These are phyloP conservation scores for Quercus mongolica DNA, from an alignment of 306 rosid genomes.

Conservation along the genomic window DNA sequence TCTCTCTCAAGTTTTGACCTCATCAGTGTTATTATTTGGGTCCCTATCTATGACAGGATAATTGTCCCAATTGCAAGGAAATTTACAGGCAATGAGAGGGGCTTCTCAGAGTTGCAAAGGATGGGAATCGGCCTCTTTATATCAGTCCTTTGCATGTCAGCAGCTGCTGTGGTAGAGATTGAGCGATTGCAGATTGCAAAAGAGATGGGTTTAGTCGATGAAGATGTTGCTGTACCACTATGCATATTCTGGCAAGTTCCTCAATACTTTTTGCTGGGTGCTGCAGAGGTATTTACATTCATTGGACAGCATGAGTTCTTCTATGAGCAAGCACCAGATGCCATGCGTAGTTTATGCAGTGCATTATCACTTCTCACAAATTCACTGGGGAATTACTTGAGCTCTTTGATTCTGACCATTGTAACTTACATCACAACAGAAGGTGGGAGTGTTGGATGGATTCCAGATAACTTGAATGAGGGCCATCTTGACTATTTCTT, in stretches of 20 bases:
- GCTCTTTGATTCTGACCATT: slow-evolving; percentile 70
- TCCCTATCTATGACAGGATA: slow-evolving; percentile 69
- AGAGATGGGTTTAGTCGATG: slow-evolving; percentile 57
- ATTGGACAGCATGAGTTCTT: slow-evolving; percentile 94
- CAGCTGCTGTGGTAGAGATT: slow-evolving; percentile 87
- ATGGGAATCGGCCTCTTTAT: slow-evolving; percentile 90
- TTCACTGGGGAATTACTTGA: slow-evolving; percentile 76
- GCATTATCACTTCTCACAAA: slow-evolving; percentile 77
- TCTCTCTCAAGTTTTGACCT: slow-evolving; percentile 79
- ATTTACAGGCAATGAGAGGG: slow-evolving; percentile 76
- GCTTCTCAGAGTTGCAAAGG: slow-evolving; percentile 89
- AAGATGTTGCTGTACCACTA: slow-evolving; percentile 63
- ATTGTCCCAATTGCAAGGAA: slow-evolving; percentile 85
- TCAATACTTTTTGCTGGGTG: slow-evolving; percentile 84
- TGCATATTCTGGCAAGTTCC: slow-evolving; percentile 81
- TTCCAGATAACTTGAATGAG: slow-evolving; percentile 72
- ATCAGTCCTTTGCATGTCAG: slow-evolving; percentile 84
- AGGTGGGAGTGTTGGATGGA: slow-evolving; percentile 72
- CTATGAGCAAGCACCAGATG: slow-evolving; percentile 94
- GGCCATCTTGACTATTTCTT: slow-evolving; percentile 82
- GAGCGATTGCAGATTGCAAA: slow-evolving; percentile 59
- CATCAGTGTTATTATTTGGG: slow-evolving; percentile 90
- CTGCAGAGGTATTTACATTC: slow-evolving; percentile 81
- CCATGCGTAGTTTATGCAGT: slow-evolving; percentile 91
- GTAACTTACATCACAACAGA: slow-evolving; percentile 67